A percentile compares a stretch with the other conserved stretches of the same genome.
phyloP scores from a whole-genome alignment of 108 stramenopile species.

The Cyclostephanos invisitatus region DNA sequence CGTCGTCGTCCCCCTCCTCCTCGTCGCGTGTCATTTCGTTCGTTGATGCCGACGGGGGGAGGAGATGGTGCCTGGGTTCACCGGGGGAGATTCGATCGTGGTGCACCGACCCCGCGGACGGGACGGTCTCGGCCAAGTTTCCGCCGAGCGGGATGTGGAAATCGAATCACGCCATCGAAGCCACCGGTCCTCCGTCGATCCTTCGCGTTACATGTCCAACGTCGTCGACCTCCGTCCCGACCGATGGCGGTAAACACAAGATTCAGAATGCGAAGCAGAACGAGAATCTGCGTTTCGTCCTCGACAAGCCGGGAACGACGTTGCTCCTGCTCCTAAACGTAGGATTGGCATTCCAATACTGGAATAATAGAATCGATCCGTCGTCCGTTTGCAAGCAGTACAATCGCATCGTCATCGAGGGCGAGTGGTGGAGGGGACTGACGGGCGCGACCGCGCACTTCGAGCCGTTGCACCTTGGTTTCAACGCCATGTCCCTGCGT shows the following conservation, averaged over 20 bases:
- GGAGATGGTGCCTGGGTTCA: conserved; percentile 28
- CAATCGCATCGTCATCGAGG: conserved; percentile 35
- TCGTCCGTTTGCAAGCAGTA: conserved; percentile 53
- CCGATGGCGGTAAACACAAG: conserved; percentile 23
- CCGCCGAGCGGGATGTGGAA: conserved; percentile 34
- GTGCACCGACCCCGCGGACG: conserved; percentile 24
- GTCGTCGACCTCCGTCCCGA: background rate
- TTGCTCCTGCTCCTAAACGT: conserved; percentile 57
- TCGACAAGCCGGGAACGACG: conserved; percentile 49
- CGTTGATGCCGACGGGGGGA: conserved; percentile 6
- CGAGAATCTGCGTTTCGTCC: conserved; percentile 39
- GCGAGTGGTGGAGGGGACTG: conserved; percentile 68
- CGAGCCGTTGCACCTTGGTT: conserved; percentile 76
- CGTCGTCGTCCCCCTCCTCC: conserved; percentile 22
- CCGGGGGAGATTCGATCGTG: conserved; percentile 7
- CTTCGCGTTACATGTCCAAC: conserved; percentile 30
- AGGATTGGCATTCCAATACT: conserved; percentile 64
- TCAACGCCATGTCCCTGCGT: conserved; percentile 79
- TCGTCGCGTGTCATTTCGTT: conserved; percentile 27
- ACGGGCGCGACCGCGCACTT: conserved; percentile 80
- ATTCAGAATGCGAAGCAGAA: conserved; percentile 33
- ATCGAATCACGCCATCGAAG: background rate
- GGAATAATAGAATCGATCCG: conserved; percentile 62
- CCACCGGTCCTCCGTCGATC: background rate
- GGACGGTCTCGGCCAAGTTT: conserved; percentile 10